Evolutionary conservation across 73 alveolate genomes (phyloP).

Genomic region (Paraurostyla sp.): DNA sequence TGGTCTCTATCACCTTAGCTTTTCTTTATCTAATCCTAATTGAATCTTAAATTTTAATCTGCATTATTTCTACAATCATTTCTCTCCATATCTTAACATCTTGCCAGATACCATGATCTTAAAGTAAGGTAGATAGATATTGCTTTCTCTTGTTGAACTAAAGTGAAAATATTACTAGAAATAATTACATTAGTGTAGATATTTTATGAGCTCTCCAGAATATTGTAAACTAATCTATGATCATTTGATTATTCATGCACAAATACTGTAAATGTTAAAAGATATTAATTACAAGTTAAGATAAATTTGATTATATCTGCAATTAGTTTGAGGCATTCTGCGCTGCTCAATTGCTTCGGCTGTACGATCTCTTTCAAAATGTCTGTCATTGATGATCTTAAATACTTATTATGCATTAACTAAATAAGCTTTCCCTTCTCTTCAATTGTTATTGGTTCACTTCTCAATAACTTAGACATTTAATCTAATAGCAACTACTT

Average conservation of each 20-base stretch:
- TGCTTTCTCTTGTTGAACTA: constrained; percentile 55
- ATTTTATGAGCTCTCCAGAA: constrained; percentile 46
- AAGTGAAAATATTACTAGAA: neutral
- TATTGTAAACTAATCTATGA: constrained; percentile 21
- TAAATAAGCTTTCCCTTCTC: constrained; percentile 54
- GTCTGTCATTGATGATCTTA: constrained; percentile 40
- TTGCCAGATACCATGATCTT: constrained; percentile 78
- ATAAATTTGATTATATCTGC: constrained; percentile 57
- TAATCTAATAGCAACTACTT: neutral
- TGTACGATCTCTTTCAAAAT: constrained; percentile 9
- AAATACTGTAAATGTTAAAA: neutral
- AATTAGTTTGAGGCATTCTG: constrained; percentile 38
- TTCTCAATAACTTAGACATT: neutral
- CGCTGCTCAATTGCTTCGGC: constrained; percentile 27
- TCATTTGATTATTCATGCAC: constrained; percentile 62
- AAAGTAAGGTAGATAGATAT: constrained; percentile 51
- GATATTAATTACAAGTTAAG: constrained; percentile 5
- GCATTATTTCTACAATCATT: constrained; percentile 50
- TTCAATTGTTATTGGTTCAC: constrained; percentile 19
- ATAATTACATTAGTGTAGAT: constrained; percentile 5
- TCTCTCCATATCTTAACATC: constrained; percentile 66
- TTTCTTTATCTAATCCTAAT: constrained; percentile 11
- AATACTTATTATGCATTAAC: neutral
- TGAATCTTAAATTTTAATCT: neutral
- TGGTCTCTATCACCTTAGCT: neutral